Base-by-base conservation (phyloP, 257 asterid species). In the Cynanchum wilfordii region DNA sequence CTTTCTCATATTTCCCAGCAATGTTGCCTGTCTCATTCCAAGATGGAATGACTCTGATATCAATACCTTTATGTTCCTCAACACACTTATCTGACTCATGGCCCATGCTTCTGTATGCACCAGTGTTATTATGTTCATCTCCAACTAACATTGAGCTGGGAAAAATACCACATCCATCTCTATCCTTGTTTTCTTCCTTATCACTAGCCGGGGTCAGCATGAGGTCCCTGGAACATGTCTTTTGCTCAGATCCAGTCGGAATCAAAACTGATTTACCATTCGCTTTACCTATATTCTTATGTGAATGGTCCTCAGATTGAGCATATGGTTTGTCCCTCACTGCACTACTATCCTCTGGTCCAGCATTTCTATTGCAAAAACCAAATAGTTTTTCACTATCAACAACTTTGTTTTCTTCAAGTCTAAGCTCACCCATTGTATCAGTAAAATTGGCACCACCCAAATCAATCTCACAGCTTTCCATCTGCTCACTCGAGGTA, bases 361-460 rank as follows among this genome's bases (percentile, higher is more conserved):
- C 82, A 73, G 71, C 79, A 68, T 66, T 67, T 79, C 65, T 72
- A 69, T 73, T 73, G 69, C 77, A 79, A 77, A 79, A 78, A 60
- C 78, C 86, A 73, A 78, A 71, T 13, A 69, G 55, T 30, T 87
- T 77, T 50, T 72, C 89, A 66, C 81, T 72, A 29, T 71, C 76
- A n/a, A 66, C 80, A 75, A 64, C 72, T 69, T 73, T 79, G 65
- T 77, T 76, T 58, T 27, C 75, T 66, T 73, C 85, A 67, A 68
- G 60, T 73, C 75, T 73, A 72, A 72, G 73, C 68, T 77, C 84
- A 62, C 75, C 82, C 60, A 69, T 70, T 44, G 81, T 40, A 65
- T 25, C 68, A 36, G 75, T 75, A 71, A 76, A 59, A 66, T 77
- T 71, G 51, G 47, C 75, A 75, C 77, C 73, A 38, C 27, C 73